Evolutionary conservation across 805 yeast genomes (phyloP).

Genomic region (Metahyphopichia silvanorum): DNA sequence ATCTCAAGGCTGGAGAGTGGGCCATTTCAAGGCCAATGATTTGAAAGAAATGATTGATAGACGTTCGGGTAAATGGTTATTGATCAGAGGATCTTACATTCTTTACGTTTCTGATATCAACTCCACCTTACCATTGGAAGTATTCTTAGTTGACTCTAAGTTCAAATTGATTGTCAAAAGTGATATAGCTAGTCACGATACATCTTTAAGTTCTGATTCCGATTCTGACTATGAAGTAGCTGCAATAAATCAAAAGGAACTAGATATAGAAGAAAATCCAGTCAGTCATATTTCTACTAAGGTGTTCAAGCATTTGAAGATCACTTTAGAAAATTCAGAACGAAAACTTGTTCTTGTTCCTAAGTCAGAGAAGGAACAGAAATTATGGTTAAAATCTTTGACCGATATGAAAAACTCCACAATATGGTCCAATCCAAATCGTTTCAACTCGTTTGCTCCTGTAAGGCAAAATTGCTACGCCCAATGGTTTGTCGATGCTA

Average conservation of each 20-base stretch:
- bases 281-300: constrained; percentile 13
- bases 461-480: constrained; percentile 81
- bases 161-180: constrained; percentile 57
- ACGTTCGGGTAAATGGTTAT: constrained; percentile 89
- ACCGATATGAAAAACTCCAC: constrained; percentile 64
- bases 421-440: constrained; percentile 66
- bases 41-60: constrained; percentile 84
- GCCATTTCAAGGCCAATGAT: constrained; percentile 78
- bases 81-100: constrained; percentile 80
- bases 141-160: constrained; percentile 79
- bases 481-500: constrained; percentile 94
- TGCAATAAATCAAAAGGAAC: constrained; percentile 20
- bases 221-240: constrained; percentile 47
- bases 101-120: constrained; percentile 82
- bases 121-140: constrained; percentile 87
- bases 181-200: constrained; percentile 19
- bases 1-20: constrained; percentile 94
- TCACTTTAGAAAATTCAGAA: constrained; percentile 68
- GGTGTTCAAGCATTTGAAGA: constrained; percentile 51
- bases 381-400: constrained; percentile 74
- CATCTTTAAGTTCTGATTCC: constrained; percentile 25
- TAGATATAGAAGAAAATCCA: constrained; percentile 13
- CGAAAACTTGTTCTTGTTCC: constrained; percentile 73
- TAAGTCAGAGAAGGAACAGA: constrained; percentile 59
- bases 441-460: constrained; percentile 93